phyloP scores from a whole-genome alignment of 805 yeast species.

The Kodamaea kaohsiungensis region DNA sequence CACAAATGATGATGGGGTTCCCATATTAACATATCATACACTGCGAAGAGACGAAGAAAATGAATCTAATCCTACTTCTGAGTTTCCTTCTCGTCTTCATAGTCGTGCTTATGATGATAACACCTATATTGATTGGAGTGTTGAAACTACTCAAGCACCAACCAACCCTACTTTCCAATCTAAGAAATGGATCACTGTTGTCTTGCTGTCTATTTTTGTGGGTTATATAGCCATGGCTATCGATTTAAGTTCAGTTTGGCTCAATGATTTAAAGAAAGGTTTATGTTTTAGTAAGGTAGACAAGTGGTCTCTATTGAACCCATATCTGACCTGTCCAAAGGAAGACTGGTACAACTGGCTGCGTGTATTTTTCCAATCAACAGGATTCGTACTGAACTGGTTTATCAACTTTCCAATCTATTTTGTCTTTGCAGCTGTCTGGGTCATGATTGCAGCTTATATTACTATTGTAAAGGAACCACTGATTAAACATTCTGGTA shows the following conservation, averaged over 20 bases:
- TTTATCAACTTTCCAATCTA: conserved; percentile 40
- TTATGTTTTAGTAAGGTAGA: conserved; percentile 42
- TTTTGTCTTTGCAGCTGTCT: conserved; percentile 25
- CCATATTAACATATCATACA: conserved; percentile 6
- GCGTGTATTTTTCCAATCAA: conserved; percentile 25
- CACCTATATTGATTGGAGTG: conserved; percentile 54
- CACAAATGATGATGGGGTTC: neutral
- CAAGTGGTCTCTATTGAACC: conserved; percentile 42
- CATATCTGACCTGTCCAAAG: conserved; percentile 44
- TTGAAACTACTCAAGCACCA: conserved; percentile 36
- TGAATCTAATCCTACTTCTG: neutral
- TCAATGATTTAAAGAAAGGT: conserved; percentile 56
- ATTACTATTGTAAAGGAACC: conserved; percentile 28
- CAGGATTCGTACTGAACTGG: conserved; percentile 17
- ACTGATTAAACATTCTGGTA: conserved; percentile 54
- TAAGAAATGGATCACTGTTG: conserved; percentile 50
- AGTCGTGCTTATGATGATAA: conserved; percentile 1
- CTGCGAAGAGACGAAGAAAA: neutral
- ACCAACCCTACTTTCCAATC: conserved; percentile 15
- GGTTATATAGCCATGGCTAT: conserved; percentile 52
- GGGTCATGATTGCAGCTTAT: conserved; percentile 29
- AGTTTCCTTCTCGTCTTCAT: neutral
- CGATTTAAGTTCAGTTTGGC: conserved; percentile 50
- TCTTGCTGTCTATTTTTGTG: conserved; percentile 44
- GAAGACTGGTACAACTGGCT: conserved; percentile 44